phyloP scores from a whole-genome alignment of 331 rosid genomes.

The Prunus yedoensis region DNA sequence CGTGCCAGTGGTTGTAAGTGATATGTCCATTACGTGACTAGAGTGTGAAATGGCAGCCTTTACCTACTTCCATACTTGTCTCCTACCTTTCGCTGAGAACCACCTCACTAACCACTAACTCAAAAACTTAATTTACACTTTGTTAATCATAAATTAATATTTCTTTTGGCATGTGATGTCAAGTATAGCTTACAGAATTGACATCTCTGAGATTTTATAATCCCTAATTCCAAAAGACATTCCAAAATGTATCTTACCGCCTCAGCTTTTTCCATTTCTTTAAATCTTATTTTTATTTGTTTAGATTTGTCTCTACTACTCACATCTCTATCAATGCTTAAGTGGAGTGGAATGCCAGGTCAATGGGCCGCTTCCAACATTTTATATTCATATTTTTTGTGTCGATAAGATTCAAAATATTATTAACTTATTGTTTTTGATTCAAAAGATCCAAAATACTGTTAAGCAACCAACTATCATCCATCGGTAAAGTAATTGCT shows the following conservation, averaged over 20 bases:
- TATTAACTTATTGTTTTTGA: not conserved
- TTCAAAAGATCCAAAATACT: conserved; percentile 7
- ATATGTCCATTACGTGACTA: conserved; percentile 51
- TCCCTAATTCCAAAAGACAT: conserved; percentile 35
- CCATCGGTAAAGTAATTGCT: not conserved
- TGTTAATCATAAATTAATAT: conserved; percentile 24
- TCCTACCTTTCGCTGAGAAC: conserved; percentile 32
- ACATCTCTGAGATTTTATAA: conserved; percentile 44
- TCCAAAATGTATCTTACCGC: conserved; percentile 43
- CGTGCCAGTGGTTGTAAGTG: conserved; percentile 59
- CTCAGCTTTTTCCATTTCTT: conserved; percentile 20
- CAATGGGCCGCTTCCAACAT: conserved; percentile 40
- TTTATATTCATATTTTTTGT: conserved; percentile 1
- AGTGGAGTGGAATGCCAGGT: conserved; percentile 77
- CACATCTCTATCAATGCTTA: conserved; percentile 59
- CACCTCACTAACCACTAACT: conserved; percentile 59
- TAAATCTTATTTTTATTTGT: conserved; percentile 17
- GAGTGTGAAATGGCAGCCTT: conserved; percentile 30
- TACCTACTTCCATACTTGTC: conserved; percentile 58
- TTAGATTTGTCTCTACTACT: conserved; percentile 66
- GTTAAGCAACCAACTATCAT: not conserved
- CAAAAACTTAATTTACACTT: not conserved
- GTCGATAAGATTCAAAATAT: conserved; percentile 7
- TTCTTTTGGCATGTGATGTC: conserved; percentile 63
- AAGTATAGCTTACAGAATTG: conserved; percentile 58